Evolutionary conservation across 1,139 yeast species (phyloP), one percentile per base, ranked within the genome.

Genomic region (Yamadazyma sp.): DNA sequence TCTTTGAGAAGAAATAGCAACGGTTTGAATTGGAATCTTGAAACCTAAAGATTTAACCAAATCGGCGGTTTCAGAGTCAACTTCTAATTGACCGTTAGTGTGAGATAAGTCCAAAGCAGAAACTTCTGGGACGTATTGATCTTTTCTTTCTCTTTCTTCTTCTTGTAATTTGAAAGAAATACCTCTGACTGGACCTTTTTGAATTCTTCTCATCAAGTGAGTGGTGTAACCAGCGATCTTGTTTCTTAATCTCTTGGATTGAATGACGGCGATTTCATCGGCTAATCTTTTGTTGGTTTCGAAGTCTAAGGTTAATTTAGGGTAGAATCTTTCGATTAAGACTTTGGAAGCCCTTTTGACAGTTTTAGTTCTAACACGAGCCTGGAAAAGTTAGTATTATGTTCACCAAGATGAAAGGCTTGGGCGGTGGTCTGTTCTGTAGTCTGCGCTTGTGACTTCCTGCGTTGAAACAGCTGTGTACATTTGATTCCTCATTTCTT

Each of bases 101-200:
- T 88, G 91, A 61, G 95, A 83, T 72, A 91, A 86, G 81, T 91
- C 98, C 75, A 94, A 87, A 73, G 98, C 99, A 72, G 98, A 94
- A 69, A 91, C 95, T 75, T 91, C 98, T 78, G 99, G 99, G 67
- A 94, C 98, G 79, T 91, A 94, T 82, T 94, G 98, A 78, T 94
- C 99, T 81, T 94, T 92, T 83, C 98, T 87, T 81, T 94, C 99
- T 85, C 98, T 92, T 84, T 94, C 99, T 81, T 92, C 99, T 81
- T 92, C 99, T 83, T 92, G 99, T 71, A 92, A 88, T 80, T 94
- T 94, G 96, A 92, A 92, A 66, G 98, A 92, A 64, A 92, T 94
- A 82, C 99, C 99, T 85, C 98, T 91, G 64, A 92, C 99, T 81
- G 99, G 98, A 70, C 99, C 99, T 84, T 92, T 92, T 80, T 94